Base-by-base conservation (phyloP, 805 yeast species). In the Saturnispora silvae region DNA sequence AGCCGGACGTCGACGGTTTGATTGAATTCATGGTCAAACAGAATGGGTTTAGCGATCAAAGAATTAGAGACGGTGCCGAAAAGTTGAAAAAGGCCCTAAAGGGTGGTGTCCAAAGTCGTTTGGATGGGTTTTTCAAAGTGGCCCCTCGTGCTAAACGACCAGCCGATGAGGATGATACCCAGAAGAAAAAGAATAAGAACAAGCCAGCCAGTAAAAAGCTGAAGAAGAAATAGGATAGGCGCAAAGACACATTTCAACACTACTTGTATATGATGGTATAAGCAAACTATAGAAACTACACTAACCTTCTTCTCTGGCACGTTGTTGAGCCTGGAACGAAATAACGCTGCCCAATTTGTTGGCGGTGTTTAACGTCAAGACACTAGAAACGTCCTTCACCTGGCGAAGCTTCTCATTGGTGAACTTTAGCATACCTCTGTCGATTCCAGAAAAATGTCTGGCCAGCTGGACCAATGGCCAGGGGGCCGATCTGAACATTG, bases 11-110 rank as follows among this genome's bases (percentile, higher is more conserved):
- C 31, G 89, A 82, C 6, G 96, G 83, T 1, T 65, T 92, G 37
- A 66, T 87, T 15, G 75, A 85, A 29, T 89, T 72, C 48, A 72
- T 92, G 77, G 94, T 85, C 24, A 72, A 67, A 35, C 81, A 85
- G 42, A 87, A 89, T 54, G 95, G 95, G 0, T 92, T 92, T 59
- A 81, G 78, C 45, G 98, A 92, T 53, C 96, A 89, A 35, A 70
- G 98, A 54, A 84, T 92, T 14, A 75, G 77, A 47, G 71, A 80
- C 40, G 98, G 96, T 27, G 87, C 87, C 5, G 83, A 75, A 28
- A 80, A 89, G 57, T 68, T 92, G 49, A 72, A 75, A 47, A 92
- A 92, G 57, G 92, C 85, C 6, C 64, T 83, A 44, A 84, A 84
- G 51, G 67, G 81, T 2, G 89, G 94, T 2, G 81, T 82, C 2